Conservation (phyloP, 257 asterid species). For the Datura wrightii region DNA sequence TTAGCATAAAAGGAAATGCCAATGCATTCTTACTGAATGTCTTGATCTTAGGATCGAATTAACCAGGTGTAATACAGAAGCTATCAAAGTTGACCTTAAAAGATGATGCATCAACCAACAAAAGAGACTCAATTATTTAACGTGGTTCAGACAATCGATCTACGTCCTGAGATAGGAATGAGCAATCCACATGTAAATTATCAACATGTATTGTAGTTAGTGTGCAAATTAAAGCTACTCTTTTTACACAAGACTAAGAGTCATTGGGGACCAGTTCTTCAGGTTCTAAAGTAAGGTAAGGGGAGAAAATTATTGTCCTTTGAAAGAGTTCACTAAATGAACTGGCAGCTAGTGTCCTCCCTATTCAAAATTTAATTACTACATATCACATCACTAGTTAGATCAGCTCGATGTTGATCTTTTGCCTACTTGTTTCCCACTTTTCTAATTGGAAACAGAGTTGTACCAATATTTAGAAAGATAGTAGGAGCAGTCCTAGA, state of each 20-base stretch:
- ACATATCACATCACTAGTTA: conserved; percentile 37
- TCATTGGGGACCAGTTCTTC: not conserved
- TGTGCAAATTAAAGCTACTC: not conserved
- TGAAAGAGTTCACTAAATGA: not conserved
- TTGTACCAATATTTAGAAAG: not conserved
- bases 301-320: conserved; percentile 10
- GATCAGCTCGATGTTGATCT: conserved; percentile 7
- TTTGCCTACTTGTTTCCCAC: conserved; percentile 42
- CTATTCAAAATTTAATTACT: conserved; percentile 27
- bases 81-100: too few species aligned
- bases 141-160: too few species aligned
- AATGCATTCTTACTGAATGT: not conserved
- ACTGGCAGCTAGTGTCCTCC: conserved; percentile 24
- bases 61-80: too few species aligned
- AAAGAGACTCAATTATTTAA: too few species aligned
- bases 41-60: not conserved
- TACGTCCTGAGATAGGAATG: too few species aligned
- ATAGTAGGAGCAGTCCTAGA: not conserved
- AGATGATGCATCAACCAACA: too few species aligned
- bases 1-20: not conserved
- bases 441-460: not conserved
- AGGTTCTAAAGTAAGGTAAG: conserved; percentile 11
- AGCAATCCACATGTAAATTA: not conserved
- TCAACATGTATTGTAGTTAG: not conserved
- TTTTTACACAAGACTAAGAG: not conserved